phyloP scores from a whole-genome alignment of 495 filamentous ascomycete genomes.

The Talaromyces nanjingensis region DNA sequence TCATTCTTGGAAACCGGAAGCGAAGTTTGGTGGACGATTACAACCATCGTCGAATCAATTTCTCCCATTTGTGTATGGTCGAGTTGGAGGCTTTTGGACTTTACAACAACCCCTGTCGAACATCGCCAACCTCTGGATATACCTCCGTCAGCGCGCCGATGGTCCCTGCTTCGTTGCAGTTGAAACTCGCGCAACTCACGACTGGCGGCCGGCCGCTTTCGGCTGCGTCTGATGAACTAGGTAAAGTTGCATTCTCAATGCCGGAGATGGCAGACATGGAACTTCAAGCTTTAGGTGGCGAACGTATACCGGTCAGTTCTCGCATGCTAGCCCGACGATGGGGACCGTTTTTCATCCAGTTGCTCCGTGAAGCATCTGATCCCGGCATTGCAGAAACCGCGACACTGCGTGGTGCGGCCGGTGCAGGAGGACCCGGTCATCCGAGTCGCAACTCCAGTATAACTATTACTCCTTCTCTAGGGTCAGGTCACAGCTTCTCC shows the following conservation, averaged over 20 bases:
- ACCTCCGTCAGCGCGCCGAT: slow-evolving; percentile 70
- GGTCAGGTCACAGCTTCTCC: slow-evolving; percentile 51
- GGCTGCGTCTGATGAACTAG: slow-evolving; percentile 72
- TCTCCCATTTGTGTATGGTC: slow-evolving; percentile 91
- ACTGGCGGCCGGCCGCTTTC: slow-evolving; percentile 64
- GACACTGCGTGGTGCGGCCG: slow-evolving; percentile 42
- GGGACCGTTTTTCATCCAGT: slow-evolving; percentile 91
- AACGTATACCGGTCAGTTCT: slow-evolving; percentile 90
- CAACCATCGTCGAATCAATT: slow-evolving; percentile 95
- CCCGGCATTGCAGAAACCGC: slow-evolving; percentile 38
- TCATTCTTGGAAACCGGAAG: slow-evolving; percentile 89
- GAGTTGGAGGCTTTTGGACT: slow-evolving; percentile 95
- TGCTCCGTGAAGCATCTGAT: slow-evolving; percentile 67
- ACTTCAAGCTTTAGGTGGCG: slow-evolving; percentile 79
- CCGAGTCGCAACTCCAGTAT: slow-evolving; percentile 69
- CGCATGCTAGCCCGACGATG: slow-evolving; percentile 78
- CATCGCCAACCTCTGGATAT: slow-evolving; percentile 69
- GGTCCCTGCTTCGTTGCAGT: slow-evolving; percentile 48
- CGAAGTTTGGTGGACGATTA: slow-evolving; percentile 96
- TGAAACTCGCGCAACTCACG: slow-evolving; percentile 53
- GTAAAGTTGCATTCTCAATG: slow-evolving; percentile 67
- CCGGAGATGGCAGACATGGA: slow-evolving; percentile 96
- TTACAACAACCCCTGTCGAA: slow-evolving; percentile 83
- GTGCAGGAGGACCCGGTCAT: slow-evolving; percentile 16
- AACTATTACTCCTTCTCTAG: slow-evolving; percentile 71